These are phyloP conservation scores for Hericium rajendrae DNA, from an alignment of 768 basidiomycete species.

Conservation along the genomic window DNA sequence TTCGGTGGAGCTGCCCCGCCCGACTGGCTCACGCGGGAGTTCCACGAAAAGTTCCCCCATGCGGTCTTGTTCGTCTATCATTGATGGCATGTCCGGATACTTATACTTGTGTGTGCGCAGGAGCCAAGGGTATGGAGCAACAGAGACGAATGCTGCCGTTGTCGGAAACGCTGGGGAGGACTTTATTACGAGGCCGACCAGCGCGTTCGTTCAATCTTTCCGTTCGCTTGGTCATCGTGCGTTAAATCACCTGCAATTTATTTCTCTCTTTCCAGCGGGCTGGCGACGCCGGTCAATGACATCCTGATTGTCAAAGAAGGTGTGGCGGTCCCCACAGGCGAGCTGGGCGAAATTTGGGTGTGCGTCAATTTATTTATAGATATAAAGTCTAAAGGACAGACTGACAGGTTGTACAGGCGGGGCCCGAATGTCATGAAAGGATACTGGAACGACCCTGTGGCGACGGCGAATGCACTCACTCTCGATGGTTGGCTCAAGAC, in stretches of 20 bases:
- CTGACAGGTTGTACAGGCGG: constrained; percentile 20
- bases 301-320: constrained; percentile 38
- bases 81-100: background rate
- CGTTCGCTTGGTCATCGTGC: background rate
- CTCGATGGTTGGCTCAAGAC: constrained; percentile 27
- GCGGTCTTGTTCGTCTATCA: constrained; percentile 31
- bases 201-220: constrained; percentile 31
- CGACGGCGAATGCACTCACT: constrained; percentile 23
- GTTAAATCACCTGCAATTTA: background rate
- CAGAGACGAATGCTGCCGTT: constrained; percentile 52
- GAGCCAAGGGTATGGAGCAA: constrained; percentile 47
- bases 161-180: constrained; percentile 50
- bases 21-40: constrained; percentile 35
- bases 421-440: constrained; percentile 55
- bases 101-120: constrained; percentile 18
- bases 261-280: constrained; percentile 29
- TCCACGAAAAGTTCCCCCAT: constrained; percentile 37
- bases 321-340: constrained; percentile 13
- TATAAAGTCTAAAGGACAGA: no score
- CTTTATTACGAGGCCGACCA: constrained; percentile 39
- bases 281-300: constrained; percentile 46
- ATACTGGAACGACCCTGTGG: constrained; percentile 50
- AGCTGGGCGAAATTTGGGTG: constrained; percentile 27
- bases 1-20: constrained; percentile 48
- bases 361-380: constrained; percentile 4